Base-by-base conservation (phyloP, 768 basidiomycete genomes). In the Mycena indigotica region DNA sequence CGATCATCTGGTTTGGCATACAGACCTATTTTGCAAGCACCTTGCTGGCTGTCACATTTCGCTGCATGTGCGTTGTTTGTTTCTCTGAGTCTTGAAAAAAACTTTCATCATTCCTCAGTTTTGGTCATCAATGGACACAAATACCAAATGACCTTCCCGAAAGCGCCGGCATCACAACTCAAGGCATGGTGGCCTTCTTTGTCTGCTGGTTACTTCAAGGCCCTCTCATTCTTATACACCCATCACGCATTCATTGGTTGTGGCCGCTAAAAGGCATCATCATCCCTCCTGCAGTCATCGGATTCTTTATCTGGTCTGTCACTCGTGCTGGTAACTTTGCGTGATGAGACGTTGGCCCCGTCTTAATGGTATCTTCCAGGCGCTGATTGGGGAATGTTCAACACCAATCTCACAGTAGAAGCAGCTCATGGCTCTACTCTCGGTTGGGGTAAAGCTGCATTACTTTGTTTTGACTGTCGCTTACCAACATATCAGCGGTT, bases 91-190 rank as follows among this genome's bases (percentile, higher is more conserved):
- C 39, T 8, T 23, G n/a, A 10, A 30, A 24, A 40, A 54, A 21
- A n/a, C 41, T 15, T 21, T 21, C 25, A 19, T 6, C 40, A 38
- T 24, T 16, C 41, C 19, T 21, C 49, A 62, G 61, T 28, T 67
- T 67, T 38, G 66, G 66, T 12, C 62, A 65, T 35, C 61, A 58
- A 39, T 67, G 64, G 64, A 67, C 66, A 3, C 60, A 62, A 32
- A 52, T 67, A 19, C 61, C 61, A 1, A 61, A 61, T 23, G 62
- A 60, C 49, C 60, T 67, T 49, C 62, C 66, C 2, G 57, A 28
- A 4, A 56, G 52, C 28, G 66, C 65, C n/a, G 65, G 52, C 19
- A 65, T 67, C 40, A 55, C 55, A 4, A 50, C 60, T 17, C 63
- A 65, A 25, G 62, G 57, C 15, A 53, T 67, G 24, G 32, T 61